These are phyloP conservation scores for Glebionis coronaria DNA, from an alignment of 129 eudicot species.

Conservation along the genomic window DNA sequence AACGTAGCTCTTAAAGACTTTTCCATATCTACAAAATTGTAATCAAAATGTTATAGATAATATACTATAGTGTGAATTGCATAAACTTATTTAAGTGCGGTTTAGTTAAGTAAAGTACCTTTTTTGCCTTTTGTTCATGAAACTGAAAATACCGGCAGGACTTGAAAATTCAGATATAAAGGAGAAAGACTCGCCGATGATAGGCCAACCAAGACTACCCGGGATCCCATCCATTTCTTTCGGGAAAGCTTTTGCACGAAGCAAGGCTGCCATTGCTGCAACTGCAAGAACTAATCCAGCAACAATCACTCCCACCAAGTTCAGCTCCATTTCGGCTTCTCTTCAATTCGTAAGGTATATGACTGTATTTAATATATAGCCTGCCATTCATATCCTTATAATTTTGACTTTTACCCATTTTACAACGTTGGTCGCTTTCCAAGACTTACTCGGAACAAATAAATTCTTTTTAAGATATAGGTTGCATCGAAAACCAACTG, in stretches of 20 bases:
- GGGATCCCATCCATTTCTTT: conserved; percentile 64
- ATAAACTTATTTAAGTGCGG: not conserved
- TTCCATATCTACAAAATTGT: conserved; percentile 50
- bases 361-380: not conserved
- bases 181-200: conserved; percentile 61
- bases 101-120: conserved; percentile 39
- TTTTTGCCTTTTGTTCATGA: conserved; percentile 67
- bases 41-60: not conserved
- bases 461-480: not conserved
- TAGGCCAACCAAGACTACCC: conserved; percentile 73
- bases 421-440: not conserved
- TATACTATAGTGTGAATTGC: not conserved
- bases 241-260: conserved; percentile 40
- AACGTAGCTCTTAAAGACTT: conserved; percentile 76
- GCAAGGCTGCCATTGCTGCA: conserved; percentile 20
- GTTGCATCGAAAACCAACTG: not conserved
- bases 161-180: conserved; percentile 66
- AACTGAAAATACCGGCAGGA: conserved; percentile 66
- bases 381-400: not conserved
- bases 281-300: conserved; percentile 24
- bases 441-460: not conserved
- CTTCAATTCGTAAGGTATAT: not conserved
- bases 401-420: not conserved
- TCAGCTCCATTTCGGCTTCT: conserved; percentile 33
- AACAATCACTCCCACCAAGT: conserved; percentile 25